These are phyloP conservation scores for Farysia itapuensis DNA, from an alignment of 1,284 basidiomycete genomes.

Conservation along the genomic window DNA sequence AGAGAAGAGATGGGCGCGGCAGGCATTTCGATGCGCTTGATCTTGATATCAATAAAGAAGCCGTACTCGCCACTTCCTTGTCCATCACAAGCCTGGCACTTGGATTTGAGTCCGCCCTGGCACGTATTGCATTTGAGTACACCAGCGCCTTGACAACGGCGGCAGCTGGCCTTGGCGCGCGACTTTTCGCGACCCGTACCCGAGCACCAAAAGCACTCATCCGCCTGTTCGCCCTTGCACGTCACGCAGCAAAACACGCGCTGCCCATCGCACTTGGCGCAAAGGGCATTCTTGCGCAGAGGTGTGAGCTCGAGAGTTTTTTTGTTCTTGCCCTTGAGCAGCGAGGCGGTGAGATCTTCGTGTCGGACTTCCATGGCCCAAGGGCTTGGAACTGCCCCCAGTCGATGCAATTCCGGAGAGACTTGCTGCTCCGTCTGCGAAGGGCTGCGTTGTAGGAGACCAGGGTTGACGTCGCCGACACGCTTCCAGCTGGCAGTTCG, in stretches of 20 bases:
- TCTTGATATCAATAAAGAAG: conserved; percentile 42
- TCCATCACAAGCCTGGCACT: conserved; percentile 38
- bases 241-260: conserved; percentile 21
- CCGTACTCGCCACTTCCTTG: conserved; percentile 34
- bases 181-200: conserved; percentile 43
- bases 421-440: too few relatives aligned
- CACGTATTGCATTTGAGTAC: conserved; percentile 42
- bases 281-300: conserved; percentile 29
- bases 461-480: conserved; percentile 13
- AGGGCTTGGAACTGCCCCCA: conserved; percentile 38
- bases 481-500: conserved; percentile 29
- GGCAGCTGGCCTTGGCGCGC: conserved; percentile 27
- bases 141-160: conserved; percentile 41
- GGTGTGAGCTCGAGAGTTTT: conserved; percentile 41
- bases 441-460: background rate
- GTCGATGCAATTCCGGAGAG: conserved; percentile 1
- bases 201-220: conserved; percentile 50
- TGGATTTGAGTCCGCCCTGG: conserved; percentile 20
- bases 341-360: conserved; percentile 30
- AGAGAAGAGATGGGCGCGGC: conserved; percentile 31
- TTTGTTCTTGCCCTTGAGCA: conserved; percentile 38
- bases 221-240: conserved; percentile 37
- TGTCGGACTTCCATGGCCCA: conserved; percentile 43
- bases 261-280: conserved; percentile 29
- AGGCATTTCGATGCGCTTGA: conserved; percentile 44